Base-by-base conservation (phyloP, 106 monocot species). In the Allium fistulosum region DNA sequence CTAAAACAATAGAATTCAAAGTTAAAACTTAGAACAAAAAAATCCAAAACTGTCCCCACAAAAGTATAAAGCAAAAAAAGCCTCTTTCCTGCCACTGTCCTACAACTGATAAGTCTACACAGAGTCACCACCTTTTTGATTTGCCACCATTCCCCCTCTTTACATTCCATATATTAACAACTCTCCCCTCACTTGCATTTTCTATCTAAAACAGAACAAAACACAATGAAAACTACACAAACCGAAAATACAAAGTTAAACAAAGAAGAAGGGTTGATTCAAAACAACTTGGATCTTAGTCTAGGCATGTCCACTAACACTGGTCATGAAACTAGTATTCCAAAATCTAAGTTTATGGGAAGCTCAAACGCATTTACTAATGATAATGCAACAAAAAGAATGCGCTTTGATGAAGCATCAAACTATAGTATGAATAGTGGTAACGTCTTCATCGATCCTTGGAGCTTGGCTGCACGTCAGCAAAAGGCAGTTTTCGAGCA, bases 401-500 rank as follows among this genome's bases (percentile, higher is more conserved):
- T 37, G 37, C 37, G 37, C 37, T 37, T 37, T 37, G 37, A 37
- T 37, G 37, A 37, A 37, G 37, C 37, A 37, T 37, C 37, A 37
- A 37, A 37, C 37, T 37, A 47, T 6, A 37, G 56, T 7, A 4
- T 9, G n/a, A 13, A 14, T 13, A 4, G 11, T 6, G 11, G 65
- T 52, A 46, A 13, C 28, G 69, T 72, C 2, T 84, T 80, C 71
- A 69, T 84, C 51, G 73, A 84, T 46, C 84, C 84, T 1, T 84
- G 84, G 84, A 84, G 84, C 61, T 70, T 84, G 57, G 84, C 84
- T 1, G 84, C 84, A n/a, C 76, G 84, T 58, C 84, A 84, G 65
- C 80, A 84, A 73, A 80, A 80, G 73, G 80, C 84, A 0, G 72
- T 52, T 14, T 48, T 66, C 49, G 84, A 84, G 72, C 80, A 80